Evolutionary conservation across 495 filamentous ascomycete genomes (phyloP).

Genomic region (Schizothecium vesticola): DNA sequence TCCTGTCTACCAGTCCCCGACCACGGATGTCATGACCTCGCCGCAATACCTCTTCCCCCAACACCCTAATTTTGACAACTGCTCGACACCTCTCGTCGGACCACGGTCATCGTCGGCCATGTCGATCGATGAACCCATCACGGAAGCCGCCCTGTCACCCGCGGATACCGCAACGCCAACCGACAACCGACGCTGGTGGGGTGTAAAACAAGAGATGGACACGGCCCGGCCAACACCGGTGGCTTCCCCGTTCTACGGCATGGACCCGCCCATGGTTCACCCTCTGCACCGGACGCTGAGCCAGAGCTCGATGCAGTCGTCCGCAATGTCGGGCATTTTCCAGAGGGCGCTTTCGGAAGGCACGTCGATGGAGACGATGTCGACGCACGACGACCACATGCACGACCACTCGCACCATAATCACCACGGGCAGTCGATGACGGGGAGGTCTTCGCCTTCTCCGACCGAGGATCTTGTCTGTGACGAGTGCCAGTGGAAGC

Average conservation of each 20-base stretch:
- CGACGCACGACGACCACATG: slow-evolving; percentile 11
- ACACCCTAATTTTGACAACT: slow-evolving; percentile 8
- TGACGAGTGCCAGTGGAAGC: slow-evolving; percentile 36
- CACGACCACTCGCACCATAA: slow-evolving; percentile 6
- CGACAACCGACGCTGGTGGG: slow-evolving; percentile 22
- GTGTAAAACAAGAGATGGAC: slow-evolving; percentile 9
- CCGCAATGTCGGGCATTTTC: slow-evolving; percentile 10
- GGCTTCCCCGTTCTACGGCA: slow-evolving; percentile 16
- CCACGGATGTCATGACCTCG: not conserved
- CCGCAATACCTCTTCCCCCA: slow-evolving; percentile 20
- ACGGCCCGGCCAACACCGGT: slow-evolving; percentile 14
- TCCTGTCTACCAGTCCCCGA: slow-evolving; percentile 8
- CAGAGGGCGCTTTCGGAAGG: slow-evolving; percentile 11
- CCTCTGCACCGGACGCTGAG: slow-evolving; percentile 22
- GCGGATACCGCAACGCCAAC: slow-evolving; percentile 6
- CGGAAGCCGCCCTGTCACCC: slow-evolving; percentile 9
- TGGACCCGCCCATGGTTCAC: slow-evolving; percentile 8
- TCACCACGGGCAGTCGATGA: not conserved
- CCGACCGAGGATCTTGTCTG: slow-evolving; percentile 29
- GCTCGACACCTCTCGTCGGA: slow-evolving; percentile 1
- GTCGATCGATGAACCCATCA: slow-evolving; percentile 20
- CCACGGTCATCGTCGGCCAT: slow-evolving; percentile 12
- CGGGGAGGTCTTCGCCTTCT: slow-evolving; percentile 2
- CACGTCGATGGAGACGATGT: slow-evolving; percentile 8
- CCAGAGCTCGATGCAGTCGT: slow-evolving; percentile 21